Evolutionary conservation across 768 basidiomycete species (phyloP).

Genomic region (Phaeotremella skinneri): DNA sequence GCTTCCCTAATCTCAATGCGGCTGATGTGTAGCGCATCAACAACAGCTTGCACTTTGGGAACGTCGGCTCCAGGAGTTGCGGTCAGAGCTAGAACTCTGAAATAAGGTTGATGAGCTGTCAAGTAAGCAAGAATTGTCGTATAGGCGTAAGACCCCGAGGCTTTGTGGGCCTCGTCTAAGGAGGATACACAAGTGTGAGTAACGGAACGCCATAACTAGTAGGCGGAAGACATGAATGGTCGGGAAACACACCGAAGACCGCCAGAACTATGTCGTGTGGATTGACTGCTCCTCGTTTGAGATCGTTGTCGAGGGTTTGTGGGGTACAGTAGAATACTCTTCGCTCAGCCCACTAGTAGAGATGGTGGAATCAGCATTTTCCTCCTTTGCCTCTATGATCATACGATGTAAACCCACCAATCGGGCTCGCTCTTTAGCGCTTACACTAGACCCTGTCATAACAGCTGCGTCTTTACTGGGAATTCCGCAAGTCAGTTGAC

Average conservation of each 20-base stretch:
- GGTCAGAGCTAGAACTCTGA: slow-evolving; percentile 86
- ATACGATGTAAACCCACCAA: too few relatives aligned
- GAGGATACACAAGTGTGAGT: not conserved
- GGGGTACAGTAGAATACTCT: slow-evolving; percentile 94
- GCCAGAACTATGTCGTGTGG: slow-evolving; percentile 75
- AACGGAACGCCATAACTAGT: too few relatives aligned
- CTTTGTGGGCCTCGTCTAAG: slow-evolving; percentile 90
- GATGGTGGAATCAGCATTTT: slow-evolving; percentile 4
- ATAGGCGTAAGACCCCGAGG: slow-evolving; percentile 89
- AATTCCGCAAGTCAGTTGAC: slow-evolving; percentile 89
- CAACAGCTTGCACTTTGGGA: slow-evolving; percentile 80
- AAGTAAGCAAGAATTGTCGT: slow-evolving; percentile 81
- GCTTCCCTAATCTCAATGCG: slow-evolving; percentile 93
- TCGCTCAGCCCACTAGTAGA: slow-evolving; percentile 43
- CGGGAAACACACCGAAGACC: slow-evolving; percentile 70
- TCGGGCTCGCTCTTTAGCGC: slow-evolving; percentile 27
- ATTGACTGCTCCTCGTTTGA: slow-evolving; percentile 70
- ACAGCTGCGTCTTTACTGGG: slow-evolving; percentile 80
- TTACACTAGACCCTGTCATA: slow-evolving; percentile 67
- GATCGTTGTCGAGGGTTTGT: slow-evolving; percentile 87
- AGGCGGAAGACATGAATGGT: not conserved
- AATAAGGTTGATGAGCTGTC: slow-evolving; percentile 91
- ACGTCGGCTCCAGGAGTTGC: slow-evolving; percentile 87
- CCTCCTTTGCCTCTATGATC: too few relatives aligned
- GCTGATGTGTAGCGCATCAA: slow-evolving; percentile 93